A percentile compares a stretch with the other conserved stretches of the same genome.
Evolutionary conservation across 169 alveolate species (phyloP).

Genomic region (Besnoitia besnoiti): DNA sequence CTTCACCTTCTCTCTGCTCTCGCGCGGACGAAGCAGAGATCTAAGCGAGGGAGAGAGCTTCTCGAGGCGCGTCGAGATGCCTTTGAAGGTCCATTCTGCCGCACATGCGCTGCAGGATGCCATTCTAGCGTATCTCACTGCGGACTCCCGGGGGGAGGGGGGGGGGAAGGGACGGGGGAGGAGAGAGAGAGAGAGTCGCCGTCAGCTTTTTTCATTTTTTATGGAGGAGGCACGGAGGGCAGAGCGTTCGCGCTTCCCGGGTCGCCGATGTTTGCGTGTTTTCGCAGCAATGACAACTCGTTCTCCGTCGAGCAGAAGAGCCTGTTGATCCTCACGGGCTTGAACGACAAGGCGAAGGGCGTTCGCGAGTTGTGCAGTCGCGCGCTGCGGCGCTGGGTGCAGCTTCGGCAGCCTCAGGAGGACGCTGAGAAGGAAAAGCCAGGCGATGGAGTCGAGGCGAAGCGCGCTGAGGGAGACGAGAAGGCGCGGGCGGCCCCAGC

Average conservation of each 20-base stretch:
- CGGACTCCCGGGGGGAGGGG: too few species aligned
- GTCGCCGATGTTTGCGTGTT: not conserved
- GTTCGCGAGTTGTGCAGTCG: slow-evolving; percentile 43
- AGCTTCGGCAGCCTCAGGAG: slow-evolving; percentile 1
- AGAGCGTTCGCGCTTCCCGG: not conserved
- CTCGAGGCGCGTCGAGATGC: not conserved
- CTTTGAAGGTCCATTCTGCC: not conserved
- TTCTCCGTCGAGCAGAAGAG: slow-evolving; percentile 32
- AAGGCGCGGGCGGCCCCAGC: not conserved
- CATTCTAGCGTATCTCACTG: not conserved
- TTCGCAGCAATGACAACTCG: not conserved
- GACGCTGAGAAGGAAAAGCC: not conserved
- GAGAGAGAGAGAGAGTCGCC: too few species aligned
- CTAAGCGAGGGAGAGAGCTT: not conserved
- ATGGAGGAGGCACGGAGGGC: not conserved
- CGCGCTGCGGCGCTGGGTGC: slow-evolving; percentile 57
- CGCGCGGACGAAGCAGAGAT: not conserved
- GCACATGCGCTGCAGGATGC: not conserved
- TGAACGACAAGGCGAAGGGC: slow-evolving; percentile 42
- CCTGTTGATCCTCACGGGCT: slow-evolving; percentile 11
- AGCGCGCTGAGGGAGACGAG: slow-evolving; percentile 28
- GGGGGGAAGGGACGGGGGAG: too few species aligned
- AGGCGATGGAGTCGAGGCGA: not conserved
- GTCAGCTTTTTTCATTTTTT: too few species aligned
- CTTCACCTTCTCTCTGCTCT: not conserved